Evolutionary conservation across 179 eudicot species (phyloP), one percentile per base, ranked within the genome.

Genomic region (Drosera spatulata): DNA sequence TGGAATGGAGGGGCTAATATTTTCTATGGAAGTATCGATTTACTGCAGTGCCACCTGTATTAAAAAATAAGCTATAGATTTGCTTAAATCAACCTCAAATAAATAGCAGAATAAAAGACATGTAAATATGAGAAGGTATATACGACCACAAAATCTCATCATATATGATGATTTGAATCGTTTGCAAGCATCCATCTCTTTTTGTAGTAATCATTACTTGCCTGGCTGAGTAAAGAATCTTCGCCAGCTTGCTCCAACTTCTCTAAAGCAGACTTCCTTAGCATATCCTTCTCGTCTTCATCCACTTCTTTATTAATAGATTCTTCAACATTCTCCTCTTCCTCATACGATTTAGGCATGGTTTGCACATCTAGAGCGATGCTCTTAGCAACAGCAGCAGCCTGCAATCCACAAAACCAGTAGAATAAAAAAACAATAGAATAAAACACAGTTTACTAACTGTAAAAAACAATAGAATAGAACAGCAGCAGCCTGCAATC

Each of bases 171-270:
- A 4, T 3, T 50, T 3, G 3, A 12, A 13, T 3, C 53, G 53
- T 50, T 3, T 50, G 5, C 11, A 4, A 4, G 53, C 7, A 8
- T 8, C 12, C 3, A 50, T 3, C 53, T 3, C 4, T 42, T 6
- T 9, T 7, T 38, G 5, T 11, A 39, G 11, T 51, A 6, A 12
- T 22, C 3, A 49, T 46, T 63, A 72, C 86, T 75, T 79, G 77
- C 99, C 97, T 93, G 95, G 76, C 97, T 83, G 75, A 93, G 81
- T 37, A 82, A 38, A 38, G 97, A 72, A 55, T 93, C 99, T 70
- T 82, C 94, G 63, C 99, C 80, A 63, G 99, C 99, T 53, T 78
- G 80, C 69, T 81, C 95, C 69, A 93, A 66, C 74, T 79, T 90
- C 42, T 89, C 91, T 51, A 93, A 72, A 61, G 99, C 85, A 66